Evolutionary conservation across 768 basidiomycete species (phyloP), one percentile per base, ranked within the genome.

Genomic region (Amanita phalloides): DNA sequence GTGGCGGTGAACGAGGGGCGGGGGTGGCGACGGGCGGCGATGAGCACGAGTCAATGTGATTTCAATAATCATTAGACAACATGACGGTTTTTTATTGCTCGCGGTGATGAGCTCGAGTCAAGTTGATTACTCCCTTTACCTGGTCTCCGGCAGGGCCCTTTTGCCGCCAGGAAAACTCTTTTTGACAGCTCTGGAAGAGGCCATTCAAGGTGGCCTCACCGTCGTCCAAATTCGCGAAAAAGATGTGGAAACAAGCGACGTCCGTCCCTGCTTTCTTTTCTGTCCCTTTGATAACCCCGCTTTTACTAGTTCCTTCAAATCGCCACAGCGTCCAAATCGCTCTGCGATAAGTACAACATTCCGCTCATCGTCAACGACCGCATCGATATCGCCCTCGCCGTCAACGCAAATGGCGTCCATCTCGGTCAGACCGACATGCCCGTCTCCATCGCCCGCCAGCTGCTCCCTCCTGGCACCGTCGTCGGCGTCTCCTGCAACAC

Each of bases 181-280:
- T 46, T 1, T 58, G 90, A 71, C 84, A 58, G 81, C 76, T 32
- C 71, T 95, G 54, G 86, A 89, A 74, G 78, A 87, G 68, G 75
- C 91, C 2, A 70, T 95, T 13, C 70, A 79, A 61, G 93, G 93
- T 8, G 93, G 92, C 2, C 91, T 95, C 1, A 92, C 90, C 1
- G 61, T 94, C 44, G 90, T 96, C 4, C 94, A 96, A 66, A 73
- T 95, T 14, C 76, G 92, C 35, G 94, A 97, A 66, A 97, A 97
- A 65, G 66, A 78, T 9, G 66, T 76, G 0, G 90, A 93, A 55
- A 94, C 91, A 0, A 75, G 76, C 21, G 87, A 92, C 67, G 90
- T 86, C 45, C 59, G 78, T 64, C 6, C n/a, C 35, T 23, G 14
- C 46, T 48, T 30, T 35, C 30, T 28, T 33, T 28, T 38, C 1